These are phyloP conservation scores for Neurospora hispaniola DNA, from an alignment of 495 filamentous ascomycete species.

Conservation along the genomic window DNA sequence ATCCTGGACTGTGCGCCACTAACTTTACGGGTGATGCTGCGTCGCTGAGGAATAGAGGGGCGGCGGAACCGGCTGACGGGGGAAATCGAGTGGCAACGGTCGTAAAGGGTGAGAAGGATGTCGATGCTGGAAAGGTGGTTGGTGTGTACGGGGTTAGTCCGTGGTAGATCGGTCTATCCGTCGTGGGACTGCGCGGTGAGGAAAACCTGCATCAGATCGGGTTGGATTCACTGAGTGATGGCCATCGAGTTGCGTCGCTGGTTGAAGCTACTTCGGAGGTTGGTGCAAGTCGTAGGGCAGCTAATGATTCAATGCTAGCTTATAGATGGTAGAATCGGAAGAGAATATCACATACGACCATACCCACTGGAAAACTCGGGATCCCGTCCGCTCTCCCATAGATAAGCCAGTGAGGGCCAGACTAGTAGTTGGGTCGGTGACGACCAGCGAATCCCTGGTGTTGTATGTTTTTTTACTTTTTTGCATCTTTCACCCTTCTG, in stretches of 20 bases:
- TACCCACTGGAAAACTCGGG: not conserved
- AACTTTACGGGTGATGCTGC: not conserved
- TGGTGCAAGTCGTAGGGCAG: too few species aligned
- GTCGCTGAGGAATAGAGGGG: not conserved
- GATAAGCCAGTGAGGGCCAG: not conserved
- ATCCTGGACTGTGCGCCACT: not conserved
- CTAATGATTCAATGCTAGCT: too few species aligned
- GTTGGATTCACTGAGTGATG: not conserved
- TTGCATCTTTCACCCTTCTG: too few species aligned
- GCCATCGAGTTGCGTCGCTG: not conserved
- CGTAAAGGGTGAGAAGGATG: not conserved
- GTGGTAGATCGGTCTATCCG: not conserved
- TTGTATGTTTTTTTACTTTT: slow-evolving; percentile 21
- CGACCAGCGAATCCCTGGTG: slow-evolving; percentile 30
- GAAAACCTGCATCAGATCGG: not conserved
- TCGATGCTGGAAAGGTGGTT: not conserved
- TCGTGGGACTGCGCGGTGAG: too few species aligned
- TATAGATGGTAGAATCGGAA: too few species aligned
- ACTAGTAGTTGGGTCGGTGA: slow-evolving; percentile 35
- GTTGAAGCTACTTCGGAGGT: too few species aligned
- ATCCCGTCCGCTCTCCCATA: not conserved
- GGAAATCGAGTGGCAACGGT: not conserved
- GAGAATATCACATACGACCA: not conserved
- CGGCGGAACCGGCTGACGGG: not conserved
- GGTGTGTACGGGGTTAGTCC: not conserved